These are phyloP conservation scores for Fusarium fracticaudum DNA, from an alignment of 2,329 filamentous ascomycete species.

Conservation along the genomic window DNA sequence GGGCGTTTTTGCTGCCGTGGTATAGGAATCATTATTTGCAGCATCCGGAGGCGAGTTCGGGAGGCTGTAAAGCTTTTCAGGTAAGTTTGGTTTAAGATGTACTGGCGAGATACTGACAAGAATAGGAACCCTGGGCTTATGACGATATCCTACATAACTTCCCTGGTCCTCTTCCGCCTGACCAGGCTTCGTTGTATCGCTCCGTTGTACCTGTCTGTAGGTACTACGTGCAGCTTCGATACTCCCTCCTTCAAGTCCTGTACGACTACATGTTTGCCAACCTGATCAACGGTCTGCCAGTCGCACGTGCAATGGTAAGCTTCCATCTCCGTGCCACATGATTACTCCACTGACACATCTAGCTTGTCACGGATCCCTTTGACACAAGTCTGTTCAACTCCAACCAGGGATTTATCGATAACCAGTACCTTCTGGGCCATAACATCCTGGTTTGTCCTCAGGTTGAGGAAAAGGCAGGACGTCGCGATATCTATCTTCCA, in stretches of 20 bases:
- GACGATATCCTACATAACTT: background rate
- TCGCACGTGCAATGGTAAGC: background rate
- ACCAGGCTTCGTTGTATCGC: background rate
- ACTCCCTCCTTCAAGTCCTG: background rate
- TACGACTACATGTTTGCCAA: constrained; percentile 8
- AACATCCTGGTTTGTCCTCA: background rate
- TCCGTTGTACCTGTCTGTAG: background rate
- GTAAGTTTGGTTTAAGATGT: background rate
- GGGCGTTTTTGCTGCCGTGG: background rate
- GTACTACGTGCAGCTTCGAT: constrained; percentile 1
- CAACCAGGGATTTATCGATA: background rate
- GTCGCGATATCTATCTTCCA: background rate
- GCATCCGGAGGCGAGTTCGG: background rate
- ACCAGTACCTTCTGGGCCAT: background rate
- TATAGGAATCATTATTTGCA: constrained; percentile 2
- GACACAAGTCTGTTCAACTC: background rate
- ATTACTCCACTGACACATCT: accelerated
- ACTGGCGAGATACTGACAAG: background rate
- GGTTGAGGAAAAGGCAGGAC: background rate
- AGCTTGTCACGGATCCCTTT: background rate
- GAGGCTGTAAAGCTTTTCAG: background rate
- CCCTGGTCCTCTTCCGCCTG: background rate
- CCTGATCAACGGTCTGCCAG: background rate
- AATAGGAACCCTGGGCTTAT: background rate
- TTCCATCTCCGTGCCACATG: accelerated